Evolutionary conservation across 371 early-diverging fungal genomes (phyloP).

Genomic region (Mucor sp.): DNA sequence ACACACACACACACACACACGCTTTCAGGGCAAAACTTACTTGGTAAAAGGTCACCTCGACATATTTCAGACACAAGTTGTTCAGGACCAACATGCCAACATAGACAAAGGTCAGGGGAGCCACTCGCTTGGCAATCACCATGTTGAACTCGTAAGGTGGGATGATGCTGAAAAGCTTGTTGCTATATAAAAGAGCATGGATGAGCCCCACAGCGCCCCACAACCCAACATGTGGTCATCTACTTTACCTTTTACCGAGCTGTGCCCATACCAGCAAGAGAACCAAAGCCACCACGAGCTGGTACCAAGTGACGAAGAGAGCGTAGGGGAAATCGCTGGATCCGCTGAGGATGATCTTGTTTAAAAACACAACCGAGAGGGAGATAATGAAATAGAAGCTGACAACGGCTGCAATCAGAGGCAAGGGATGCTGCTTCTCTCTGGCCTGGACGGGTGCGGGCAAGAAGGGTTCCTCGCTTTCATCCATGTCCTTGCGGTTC

Average conservation of each 20-base stretch:
- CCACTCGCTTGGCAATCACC: constrained; percentile 57
- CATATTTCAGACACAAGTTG: constrained; percentile 70
- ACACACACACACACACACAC: neutral
- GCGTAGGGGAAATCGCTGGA: constrained; percentile 69
- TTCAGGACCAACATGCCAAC: constrained; percentile 74
- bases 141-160: constrained; percentile 71
- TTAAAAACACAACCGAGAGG: constrained; percentile 74
- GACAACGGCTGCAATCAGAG: constrained; percentile 59
- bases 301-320: constrained; percentile 71
- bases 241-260: constrained; percentile 59
- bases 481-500: constrained; percentile 40
- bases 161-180: constrained; percentile 61
- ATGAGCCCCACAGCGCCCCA: neutral
- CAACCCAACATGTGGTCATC: neutral
- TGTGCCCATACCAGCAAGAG: constrained; percentile 63
- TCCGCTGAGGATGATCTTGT: constrained; percentile 72
- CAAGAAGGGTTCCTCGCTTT: constrained; percentile 55
- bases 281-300: constrained; percentile 65
- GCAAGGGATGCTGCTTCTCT: constrained; percentile 51
- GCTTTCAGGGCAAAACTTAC: constrained; percentile 22
- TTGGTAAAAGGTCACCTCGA: constrained; percentile 77
- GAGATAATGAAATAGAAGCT: constrained; percentile 72
- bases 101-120: constrained; percentile 70
- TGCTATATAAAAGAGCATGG: constrained; percentile 26
- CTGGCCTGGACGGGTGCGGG: constrained; percentile 55